Evolutionary conservation across 2,329 filamentous ascomycete species (phyloP).

Genomic region (Penicillium sp.): DNA sequence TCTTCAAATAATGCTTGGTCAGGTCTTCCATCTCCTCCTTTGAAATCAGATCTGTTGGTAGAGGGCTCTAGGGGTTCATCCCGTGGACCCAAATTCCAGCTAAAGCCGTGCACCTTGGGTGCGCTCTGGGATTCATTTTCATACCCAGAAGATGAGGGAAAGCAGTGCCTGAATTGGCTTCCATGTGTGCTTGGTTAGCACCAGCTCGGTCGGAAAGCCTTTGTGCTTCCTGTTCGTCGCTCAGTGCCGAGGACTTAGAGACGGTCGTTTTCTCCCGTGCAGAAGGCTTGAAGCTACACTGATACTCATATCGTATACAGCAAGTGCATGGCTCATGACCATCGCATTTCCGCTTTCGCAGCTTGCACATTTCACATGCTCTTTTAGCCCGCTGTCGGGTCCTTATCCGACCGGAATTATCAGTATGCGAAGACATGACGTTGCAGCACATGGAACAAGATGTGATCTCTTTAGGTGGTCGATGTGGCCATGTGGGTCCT

Average conservation of each 20-base stretch:
- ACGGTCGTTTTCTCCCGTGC: not conserved
- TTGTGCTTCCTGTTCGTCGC: not conserved
- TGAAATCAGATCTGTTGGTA: not conserved
- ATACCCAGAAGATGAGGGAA: not conserved
- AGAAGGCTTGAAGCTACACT: not conserved
- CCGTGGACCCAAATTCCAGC: not conserved
- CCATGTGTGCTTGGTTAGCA: not conserved
- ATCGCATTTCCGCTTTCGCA: not conserved
- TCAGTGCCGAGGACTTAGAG: not conserved
- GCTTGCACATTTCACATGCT: not conserved
- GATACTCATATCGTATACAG: not conserved
- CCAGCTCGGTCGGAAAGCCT: not conserved
- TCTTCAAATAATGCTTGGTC: not conserved
- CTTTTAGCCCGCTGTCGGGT: not conserved
- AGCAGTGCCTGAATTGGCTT: not conserved
- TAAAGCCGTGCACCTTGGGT: not conserved
- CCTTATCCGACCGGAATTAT: not conserved
- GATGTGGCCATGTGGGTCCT: not conserved
- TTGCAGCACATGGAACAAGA: not conserved
- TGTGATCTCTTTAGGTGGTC: not conserved
- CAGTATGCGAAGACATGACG: not conserved
- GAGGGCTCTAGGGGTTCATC: not conserved
- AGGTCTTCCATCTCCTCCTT: not conserved
- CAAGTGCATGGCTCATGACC: not conserved
- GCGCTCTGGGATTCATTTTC: not conserved